A percentile compares a stretch with the other conserved stretches of the same genome.
phyloP scores from a whole-genome alignment of 2,329 filamentous ascomycete genomes.

The Orbilia quercus region DNA sequence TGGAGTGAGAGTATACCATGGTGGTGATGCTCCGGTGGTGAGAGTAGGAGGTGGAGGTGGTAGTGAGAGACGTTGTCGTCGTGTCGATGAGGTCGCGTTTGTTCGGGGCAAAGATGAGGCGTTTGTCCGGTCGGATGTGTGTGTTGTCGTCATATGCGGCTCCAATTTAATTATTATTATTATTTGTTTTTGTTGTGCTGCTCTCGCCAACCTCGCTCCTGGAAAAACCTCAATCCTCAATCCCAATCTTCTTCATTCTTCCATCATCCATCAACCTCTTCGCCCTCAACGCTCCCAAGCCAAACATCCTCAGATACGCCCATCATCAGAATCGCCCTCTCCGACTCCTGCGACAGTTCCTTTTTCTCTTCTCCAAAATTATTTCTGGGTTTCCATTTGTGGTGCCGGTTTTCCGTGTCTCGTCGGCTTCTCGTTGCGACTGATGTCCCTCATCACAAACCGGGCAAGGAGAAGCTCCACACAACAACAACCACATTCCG shows the following conservation, averaged over 20 bases:
- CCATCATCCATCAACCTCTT: constrained; percentile 2
- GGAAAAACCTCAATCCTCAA: constrained; percentile 2
- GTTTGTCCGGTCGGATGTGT: background rate
- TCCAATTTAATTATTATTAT: too few relatives aligned
- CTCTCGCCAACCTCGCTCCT: constrained; percentile 1
- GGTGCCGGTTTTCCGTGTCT: background rate
- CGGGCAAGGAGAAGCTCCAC: constrained; percentile 6
- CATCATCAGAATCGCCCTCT: constrained; percentile 7
- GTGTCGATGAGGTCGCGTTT: constrained; percentile 32
- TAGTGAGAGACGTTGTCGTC: constrained; percentile 1
- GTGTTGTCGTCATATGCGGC: constrained; percentile 28
- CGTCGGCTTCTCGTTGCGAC: constrained; percentile 11
- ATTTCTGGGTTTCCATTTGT: background rate
- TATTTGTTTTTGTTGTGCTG: constrained; percentile 48
- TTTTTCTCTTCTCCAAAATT: background rate
- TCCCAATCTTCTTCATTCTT: too few relatives aligned
- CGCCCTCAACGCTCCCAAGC: background rate
- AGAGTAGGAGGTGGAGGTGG: constrained; percentile 4
- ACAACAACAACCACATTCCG: constrained; percentile 3
- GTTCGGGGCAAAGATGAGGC: background rate
- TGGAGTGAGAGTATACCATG: background rate
- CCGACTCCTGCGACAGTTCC: background rate
- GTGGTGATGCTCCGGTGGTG: constrained; percentile 12
- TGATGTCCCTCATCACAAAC: constrained; percentile 32
- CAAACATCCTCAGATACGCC: background rate